Percentiles rank a stretch among this genome's conserved stretches.
These are phyloP conservation scores for Cutaneotrichosporon spelunceum DNA, from an alignment of 1,284 basidiomycete genomes.

Conservation along the genomic window DNA sequence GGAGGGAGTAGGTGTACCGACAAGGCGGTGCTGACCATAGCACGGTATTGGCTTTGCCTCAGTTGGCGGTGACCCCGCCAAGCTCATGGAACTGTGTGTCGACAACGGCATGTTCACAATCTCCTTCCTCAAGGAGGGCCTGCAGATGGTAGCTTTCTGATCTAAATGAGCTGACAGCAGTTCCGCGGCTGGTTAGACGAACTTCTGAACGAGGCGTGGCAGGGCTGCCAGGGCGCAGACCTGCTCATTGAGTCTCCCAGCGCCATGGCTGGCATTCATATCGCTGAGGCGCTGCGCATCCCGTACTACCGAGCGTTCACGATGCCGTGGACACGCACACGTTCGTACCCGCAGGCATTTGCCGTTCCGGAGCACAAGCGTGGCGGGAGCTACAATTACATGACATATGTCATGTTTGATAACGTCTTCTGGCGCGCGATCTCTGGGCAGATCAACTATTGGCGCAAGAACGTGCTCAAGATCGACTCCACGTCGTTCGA, in stretches of 20 bases:
- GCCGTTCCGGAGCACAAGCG: slow-evolving; percentile 56
- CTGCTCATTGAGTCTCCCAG: slow-evolving; percentile 65
- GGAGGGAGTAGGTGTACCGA: slow-evolving; percentile 59
- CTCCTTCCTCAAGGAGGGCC: slow-evolving; percentile 83
- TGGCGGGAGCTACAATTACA: slow-evolving; percentile 51
- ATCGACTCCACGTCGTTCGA: slow-evolving; percentile 64
- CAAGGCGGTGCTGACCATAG: slow-evolving; percentile 51
- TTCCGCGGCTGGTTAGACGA: slow-evolving; percentile 76
- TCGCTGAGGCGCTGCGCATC: slow-evolving; percentile 70
- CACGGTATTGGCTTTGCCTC: slow-evolving; percentile 88
- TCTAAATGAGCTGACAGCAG: slow-evolving; percentile 44
- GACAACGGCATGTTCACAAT: slow-evolving; percentile 97
- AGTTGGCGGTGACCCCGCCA: slow-evolving; percentile 78
- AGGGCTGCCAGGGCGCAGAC: slow-evolving; percentile 68
- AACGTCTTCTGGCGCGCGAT: slow-evolving; percentile 74
- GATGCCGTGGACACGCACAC: slow-evolving; percentile 68
- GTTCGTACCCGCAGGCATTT: slow-evolving; percentile 64
- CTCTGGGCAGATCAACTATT: slow-evolving; percentile 68
- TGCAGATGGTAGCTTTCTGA: slow-evolving; percentile 66
- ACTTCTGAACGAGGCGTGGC: slow-evolving; percentile 66
- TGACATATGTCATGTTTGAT: slow-evolving; percentile 59
- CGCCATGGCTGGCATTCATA: slow-evolving; percentile 75
- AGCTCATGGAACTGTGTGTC: slow-evolving; percentile 66
- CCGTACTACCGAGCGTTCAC: slow-evolving; percentile 65
- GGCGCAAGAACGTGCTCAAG: slow-evolving; percentile 61